These are phyloP conservation scores for Fonsecaea multimorphosa DNA, from an alignment of 2,329 filamentous ascomycete genomes.

Conservation along the genomic window DNA sequence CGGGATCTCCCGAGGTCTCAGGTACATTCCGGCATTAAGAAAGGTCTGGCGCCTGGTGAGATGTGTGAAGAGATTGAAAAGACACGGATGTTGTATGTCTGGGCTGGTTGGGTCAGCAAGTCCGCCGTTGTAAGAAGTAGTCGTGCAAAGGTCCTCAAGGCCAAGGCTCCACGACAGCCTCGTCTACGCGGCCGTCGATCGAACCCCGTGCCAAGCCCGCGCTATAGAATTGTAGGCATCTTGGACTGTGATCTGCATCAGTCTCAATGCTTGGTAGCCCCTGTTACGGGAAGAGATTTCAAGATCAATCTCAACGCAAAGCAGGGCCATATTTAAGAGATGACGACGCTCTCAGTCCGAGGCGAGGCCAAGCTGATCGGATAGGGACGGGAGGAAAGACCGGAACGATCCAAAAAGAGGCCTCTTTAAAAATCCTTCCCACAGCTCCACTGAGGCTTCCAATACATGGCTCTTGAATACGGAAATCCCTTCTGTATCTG, in stretches of 20 bases:
- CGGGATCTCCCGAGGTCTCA: neutral
- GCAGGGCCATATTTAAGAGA: neutral
- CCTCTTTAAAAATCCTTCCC: neutral
- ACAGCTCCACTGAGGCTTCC: neutral
- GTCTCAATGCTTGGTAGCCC: neutral
- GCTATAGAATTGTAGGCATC: slow-evolving; percentile 3
- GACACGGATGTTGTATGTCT: neutral
- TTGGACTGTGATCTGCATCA: slow-evolving; percentile 14
- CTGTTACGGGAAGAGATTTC: neutral
- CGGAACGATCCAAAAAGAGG: neutral
- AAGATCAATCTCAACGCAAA: neutral
- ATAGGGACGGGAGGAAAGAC: slow-evolving; percentile 1
- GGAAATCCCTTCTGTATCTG: neutral
- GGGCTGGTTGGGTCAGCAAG: neutral
- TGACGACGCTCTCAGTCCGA: neutral
- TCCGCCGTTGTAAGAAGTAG: neutral
- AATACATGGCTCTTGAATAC: neutral
- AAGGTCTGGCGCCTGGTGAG: neutral
- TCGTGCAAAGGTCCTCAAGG: slow-evolving; percentile 18
- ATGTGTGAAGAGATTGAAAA: neutral
- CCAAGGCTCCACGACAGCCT: slow-evolving; percentile 36
- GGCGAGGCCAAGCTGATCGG: neutral
- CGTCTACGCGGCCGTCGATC: slow-evolving; percentile 11
- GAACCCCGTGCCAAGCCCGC: slow-evolving; percentile 9
- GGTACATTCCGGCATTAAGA: neutral